Conservation (phyloP, 768 basidiomycete genomes). For the Suillus spraguei region DNA sequence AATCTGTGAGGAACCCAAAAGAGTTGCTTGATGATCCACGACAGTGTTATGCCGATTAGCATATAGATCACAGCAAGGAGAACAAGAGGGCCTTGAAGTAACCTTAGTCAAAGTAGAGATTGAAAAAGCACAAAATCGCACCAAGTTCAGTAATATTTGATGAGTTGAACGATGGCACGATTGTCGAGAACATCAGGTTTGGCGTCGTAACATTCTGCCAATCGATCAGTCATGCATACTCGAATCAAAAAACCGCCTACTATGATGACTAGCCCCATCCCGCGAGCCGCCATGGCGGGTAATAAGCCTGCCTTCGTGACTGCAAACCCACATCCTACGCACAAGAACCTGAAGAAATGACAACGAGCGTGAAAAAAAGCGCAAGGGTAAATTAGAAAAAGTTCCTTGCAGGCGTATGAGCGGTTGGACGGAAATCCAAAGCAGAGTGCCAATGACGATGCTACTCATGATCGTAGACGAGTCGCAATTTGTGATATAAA, state of each 20-base stretch:
- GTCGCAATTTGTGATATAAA: not conserved
- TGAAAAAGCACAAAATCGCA: constrained; percentile 24
- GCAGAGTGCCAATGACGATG: constrained; percentile 44
- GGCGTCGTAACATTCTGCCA: constrained; percentile 32
- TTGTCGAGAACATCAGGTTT: constrained; percentile 70
- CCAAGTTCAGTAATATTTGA: constrained; percentile 60
- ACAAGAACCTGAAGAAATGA: constrained; percentile 47
- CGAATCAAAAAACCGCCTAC: constrained; percentile 28
- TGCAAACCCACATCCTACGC: constrained; percentile 54
- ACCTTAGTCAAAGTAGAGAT: not conserved
- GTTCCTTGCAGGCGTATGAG: constrained; percentile 56
- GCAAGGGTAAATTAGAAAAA: constrained; percentile 11
- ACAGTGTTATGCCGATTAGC: constrained; percentile 51
- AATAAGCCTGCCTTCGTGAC: constrained; percentile 65
- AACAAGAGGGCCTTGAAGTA: constrained; percentile 56
- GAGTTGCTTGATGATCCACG: constrained; percentile 56
- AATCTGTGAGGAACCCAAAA: constrained; percentile 84
- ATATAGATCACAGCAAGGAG: constrained; percentile 66
- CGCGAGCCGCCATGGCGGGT: constrained; percentile 56
- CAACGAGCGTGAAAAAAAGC: constrained; percentile 9
- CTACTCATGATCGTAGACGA: constrained; percentile 17
- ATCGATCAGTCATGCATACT: constrained; percentile 6
- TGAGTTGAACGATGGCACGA: constrained; percentile 63
- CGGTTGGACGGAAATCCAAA: constrained; percentile 66
- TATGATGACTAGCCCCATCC: constrained; percentile 62